phyloP scores from a whole-genome alignment of 345 rosid genomes.

The Kernera saxatilis region DNA sequence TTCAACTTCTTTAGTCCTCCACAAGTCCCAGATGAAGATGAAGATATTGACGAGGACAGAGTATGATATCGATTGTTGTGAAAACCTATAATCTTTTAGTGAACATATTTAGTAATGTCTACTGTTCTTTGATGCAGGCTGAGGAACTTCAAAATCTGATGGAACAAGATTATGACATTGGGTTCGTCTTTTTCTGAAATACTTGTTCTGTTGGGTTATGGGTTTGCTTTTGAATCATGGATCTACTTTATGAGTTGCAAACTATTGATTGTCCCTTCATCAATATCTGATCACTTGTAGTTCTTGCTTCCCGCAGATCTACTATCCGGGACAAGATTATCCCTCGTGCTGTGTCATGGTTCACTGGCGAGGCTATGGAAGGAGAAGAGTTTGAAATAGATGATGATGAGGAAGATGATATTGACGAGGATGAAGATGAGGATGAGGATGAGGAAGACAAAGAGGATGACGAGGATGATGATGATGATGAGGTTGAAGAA shows the following conservation, averaged over 20 bases:
- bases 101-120: neutral
- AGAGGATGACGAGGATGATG: slow-evolving; percentile 41
- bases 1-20: slow-evolving; percentile 92
- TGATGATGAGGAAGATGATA: slow-evolving; percentile 42
- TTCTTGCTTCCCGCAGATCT: slow-evolving; percentile 40
- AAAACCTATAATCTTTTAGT: neutral
- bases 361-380: slow-evolving; percentile 74
- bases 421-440: slow-evolving; percentile 38
- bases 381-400: slow-evolving; percentile 51
- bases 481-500: slow-evolving; percentile 51
- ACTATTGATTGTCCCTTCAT: neutral
- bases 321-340: slow-evolving; percentile 77
- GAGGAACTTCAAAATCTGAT: slow-evolving; percentile 83
- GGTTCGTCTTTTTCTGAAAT: slow-evolving; percentile 40
- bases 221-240: neutral
- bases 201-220: neutral
- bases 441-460: slow-evolving; percentile 38
- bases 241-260: neutral
- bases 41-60: slow-evolving; percentile 72
- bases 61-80: slow-evolving; percentile 29
- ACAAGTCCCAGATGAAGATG: slow-evolving; percentile 83
- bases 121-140: slow-evolving; percentile 43
- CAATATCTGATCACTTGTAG: neutral
- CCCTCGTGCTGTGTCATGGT: slow-evolving; percentile 92
- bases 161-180: slow-evolving; percentile 94